These are phyloP conservation scores for Pestalotiopsis sp. DNA, from an alignment of 2,329 filamentous ascomycete species.

Conservation along the genomic window DNA sequence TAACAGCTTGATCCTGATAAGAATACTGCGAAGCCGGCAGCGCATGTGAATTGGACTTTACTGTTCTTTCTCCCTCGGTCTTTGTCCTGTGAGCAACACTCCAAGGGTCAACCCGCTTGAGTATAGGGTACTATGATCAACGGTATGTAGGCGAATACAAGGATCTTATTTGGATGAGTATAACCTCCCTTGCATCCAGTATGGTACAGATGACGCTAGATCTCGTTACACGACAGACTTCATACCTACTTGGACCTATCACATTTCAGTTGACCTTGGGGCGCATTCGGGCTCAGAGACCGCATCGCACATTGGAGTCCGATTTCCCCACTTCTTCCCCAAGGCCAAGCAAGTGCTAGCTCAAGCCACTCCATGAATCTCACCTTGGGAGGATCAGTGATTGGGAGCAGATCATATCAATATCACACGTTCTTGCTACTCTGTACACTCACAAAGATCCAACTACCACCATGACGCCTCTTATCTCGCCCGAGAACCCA, in stretches of 20 bases:
- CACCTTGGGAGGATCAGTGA: not conserved
- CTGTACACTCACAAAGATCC: not conserved
- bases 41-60: too few species aligned
- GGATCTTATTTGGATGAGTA: too few species aligned
- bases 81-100: too few species aligned
- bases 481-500: constrained; percentile 4
- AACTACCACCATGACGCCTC: not conserved
- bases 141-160: too few species aligned
- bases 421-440: not conserved
- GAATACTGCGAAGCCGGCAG: not conserved
- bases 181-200: too few species aligned
- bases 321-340: not conserved
- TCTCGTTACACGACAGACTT: too few species aligned
- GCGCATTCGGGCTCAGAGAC: not conserved
- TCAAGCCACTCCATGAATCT: not conserved
- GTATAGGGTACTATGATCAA: too few species aligned
- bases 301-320: not conserved
- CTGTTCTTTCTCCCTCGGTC: too few species aligned
- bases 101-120: too few species aligned
- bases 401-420: not conserved
- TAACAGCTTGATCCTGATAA: not conserved
- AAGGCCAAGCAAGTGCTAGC: not conserved
- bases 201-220: too few species aligned
- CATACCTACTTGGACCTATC: too few species aligned
- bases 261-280: too few species aligned